Conservation (phyloP, 371 early-diverging fungal species). For the Lichtheimia hyalospora region DNA sequence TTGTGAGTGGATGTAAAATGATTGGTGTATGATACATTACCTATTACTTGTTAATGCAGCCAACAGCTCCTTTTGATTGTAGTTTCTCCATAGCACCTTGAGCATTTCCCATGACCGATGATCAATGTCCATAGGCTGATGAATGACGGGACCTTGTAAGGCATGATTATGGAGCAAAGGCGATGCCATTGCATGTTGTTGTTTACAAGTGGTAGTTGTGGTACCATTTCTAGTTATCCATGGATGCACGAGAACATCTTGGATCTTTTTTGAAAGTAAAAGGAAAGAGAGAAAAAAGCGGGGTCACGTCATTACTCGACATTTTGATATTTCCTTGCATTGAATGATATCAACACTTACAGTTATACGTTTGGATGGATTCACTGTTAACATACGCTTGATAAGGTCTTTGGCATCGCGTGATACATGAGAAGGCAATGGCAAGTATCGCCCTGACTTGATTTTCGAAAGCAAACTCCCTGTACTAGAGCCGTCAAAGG, state of each 20-base stretch:
- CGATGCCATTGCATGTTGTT: slow-evolving; percentile 16
- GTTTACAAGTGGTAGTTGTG: slow-evolving; percentile 28
- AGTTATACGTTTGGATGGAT: slow-evolving; percentile 39
- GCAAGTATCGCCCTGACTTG: slow-evolving; percentile 46
- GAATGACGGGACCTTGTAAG: slow-evolving; percentile 20
- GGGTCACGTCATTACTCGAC: slow-evolving; percentile 29
- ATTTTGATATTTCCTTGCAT: no score
- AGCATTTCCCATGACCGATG: slow-evolving; percentile 37
- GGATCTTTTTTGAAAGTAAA: no score
- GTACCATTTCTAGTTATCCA: slow-evolving; percentile 36
- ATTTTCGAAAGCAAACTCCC: slow-evolving; percentile 69
- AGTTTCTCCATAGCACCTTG: slow-evolving; percentile 28
- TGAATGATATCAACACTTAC: neutral
- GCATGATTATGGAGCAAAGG: slow-evolving; percentile 19
- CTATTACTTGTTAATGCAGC: slow-evolving; percentile 14
- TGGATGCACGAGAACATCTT: slow-evolving; percentile 26
- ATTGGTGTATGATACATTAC: no score
- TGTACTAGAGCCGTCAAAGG: slow-evolving; percentile 92
- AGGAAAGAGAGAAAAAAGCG: neutral
- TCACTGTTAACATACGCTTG: slow-evolving; percentile 54
- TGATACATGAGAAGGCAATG: slow-evolving; percentile 63
- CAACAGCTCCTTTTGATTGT: slow-evolving; percentile 19
- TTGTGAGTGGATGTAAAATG: no score
- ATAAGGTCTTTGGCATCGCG: slow-evolving; percentile 61
- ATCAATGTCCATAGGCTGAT: slow-evolving; percentile 22